Evolutionary conservation across 1,284 basidiomycete species (phyloP).

Genomic region (Lignosus rhinocerotis): DNA sequence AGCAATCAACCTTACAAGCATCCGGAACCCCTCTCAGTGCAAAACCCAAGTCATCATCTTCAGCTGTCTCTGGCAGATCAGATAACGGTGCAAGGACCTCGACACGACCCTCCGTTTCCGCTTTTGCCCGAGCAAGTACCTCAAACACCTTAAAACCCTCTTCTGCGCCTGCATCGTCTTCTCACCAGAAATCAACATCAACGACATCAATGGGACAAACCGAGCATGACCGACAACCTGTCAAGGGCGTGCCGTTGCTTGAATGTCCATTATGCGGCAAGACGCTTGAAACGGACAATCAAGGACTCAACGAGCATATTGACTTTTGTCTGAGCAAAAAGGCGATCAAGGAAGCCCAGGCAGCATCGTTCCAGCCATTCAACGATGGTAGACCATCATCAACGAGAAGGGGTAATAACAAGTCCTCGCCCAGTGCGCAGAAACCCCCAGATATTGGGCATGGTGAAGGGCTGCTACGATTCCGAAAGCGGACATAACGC

Average conservation of each 20-base stretch:
- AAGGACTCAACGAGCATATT: constrained; percentile 69
- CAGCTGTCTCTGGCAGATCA: background rate
- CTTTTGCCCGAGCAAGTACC: background rate
- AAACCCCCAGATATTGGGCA: background rate
- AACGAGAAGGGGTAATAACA: background rate
- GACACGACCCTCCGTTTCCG: background rate
- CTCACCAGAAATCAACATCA: background rate
- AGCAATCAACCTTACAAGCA: background rate
- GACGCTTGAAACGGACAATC: constrained; percentile 59
- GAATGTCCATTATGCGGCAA: constrained; percentile 69
- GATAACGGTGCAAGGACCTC: background rate
- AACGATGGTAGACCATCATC: background rate
- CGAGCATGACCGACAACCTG: constrained; percentile 6
- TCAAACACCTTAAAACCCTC: background rate
- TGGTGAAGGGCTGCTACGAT: constrained; percentile 10
- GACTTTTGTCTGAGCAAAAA: constrained; percentile 76
- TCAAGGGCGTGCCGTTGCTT: constrained; percentile 29
- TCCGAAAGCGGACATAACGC: background rate
- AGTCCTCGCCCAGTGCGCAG: background rate
- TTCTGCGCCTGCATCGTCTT: background rate
- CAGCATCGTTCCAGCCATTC: constrained; percentile 10
- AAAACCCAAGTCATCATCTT: constrained; percentile 7
- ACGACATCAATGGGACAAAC: background rate
- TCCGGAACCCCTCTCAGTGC: background rate
- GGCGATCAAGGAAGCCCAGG: constrained; percentile 67